Base-by-base conservation (phyloP, 202 grass and related monocot genomes). In the Brachypodium distachyon region DNA sequence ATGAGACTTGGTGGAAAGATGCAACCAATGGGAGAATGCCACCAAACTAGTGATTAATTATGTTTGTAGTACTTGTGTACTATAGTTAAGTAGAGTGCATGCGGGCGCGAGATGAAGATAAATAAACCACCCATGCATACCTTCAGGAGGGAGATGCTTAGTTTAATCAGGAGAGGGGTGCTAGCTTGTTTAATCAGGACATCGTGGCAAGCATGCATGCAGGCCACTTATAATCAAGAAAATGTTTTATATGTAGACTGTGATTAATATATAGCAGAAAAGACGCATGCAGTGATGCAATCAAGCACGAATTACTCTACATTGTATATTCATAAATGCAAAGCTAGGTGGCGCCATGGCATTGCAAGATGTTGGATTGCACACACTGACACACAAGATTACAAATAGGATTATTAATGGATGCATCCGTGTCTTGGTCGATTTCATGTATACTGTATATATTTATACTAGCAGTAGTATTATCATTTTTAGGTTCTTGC, bases 221-320 rank as follows among this genome's bases (percentile, higher is more conserved):
- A 52, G 49, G 0, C 37, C 57, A 61, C 31, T 34, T 61, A n/a
- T n/a, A 59, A 27, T 59, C 32, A 17, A 5, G 12, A 28, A 14
- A 16, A 6, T 60, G 5, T 64, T 38, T 25, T 23, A 5, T 39
- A 61, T 12, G 23, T 52, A 23, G 12, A 62, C 42, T 13, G 67
- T 22, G 37, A 71, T 37, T 37, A 42, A 50, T 29, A 46, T 61
- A 33, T 10, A 3, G 41, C 1, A 33, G 26, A 82, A n/a, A 44
- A 26, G 33, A 86, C 77, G 70, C 77, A 87, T 50, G 78, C 70
- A 81, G 61, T 86, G 52, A 81, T 86, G 77, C 61, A 54, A 86
- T 86, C 70, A 70, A 75, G 42, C 33, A 60, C 29, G 7, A 51
- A 13, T 3, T 21, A 11, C 7, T n/a, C n/a, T n/a, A n/a, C n/a